A percentile compares a stretch with the other conserved stretches of the same genome.
phyloP scores from a whole-genome alignment of 345 rosid genomes.

The Pistacia integerrima region DNA sequence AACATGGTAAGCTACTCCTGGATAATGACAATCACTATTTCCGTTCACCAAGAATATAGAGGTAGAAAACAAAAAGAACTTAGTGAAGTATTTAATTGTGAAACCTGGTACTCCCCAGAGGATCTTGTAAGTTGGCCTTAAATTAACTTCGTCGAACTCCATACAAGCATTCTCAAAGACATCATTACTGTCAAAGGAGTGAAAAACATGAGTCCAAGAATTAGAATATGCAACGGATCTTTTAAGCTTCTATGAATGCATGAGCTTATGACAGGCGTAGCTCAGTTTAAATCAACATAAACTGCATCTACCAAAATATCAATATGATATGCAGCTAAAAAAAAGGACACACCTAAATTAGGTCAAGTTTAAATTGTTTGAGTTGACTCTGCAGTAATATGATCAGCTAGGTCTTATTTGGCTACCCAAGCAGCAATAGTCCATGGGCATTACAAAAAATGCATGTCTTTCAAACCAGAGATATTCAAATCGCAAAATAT shows the following conservation, averaged over 20 bases:
- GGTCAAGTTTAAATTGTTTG: neutral
- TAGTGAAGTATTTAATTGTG: constrained; percentile 8
- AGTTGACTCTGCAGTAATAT: neutral
- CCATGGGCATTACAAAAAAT: neutral
- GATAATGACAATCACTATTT: neutral
- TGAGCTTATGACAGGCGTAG: neutral
- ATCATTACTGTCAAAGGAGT: constrained; percentile 52
- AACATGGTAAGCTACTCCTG: neutral
- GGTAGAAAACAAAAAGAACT: neutral
- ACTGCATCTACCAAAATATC: neutral
- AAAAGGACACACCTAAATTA: too few species aligned
- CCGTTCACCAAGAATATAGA: neutral
- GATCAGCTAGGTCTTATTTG: neutral
- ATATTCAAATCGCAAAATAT: neutral
- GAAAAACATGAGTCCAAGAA: constrained; percentile 20
- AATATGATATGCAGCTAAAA: neutral
- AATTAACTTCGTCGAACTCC: constrained; percentile 92
- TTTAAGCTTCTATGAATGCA: neutral
- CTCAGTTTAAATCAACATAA: neutral
- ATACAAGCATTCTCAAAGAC: constrained; percentile 92
- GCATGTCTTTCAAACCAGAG: constrained; percentile 6
- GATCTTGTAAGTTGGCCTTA: constrained; percentile 88
- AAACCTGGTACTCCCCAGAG: constrained; percentile 99
- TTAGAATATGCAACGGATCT: neutral
- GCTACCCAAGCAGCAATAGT: neutral